Conservation (phyloP, 2,329 filamentous ascomycete species). For the Fusarium proliferatum region DNA sequence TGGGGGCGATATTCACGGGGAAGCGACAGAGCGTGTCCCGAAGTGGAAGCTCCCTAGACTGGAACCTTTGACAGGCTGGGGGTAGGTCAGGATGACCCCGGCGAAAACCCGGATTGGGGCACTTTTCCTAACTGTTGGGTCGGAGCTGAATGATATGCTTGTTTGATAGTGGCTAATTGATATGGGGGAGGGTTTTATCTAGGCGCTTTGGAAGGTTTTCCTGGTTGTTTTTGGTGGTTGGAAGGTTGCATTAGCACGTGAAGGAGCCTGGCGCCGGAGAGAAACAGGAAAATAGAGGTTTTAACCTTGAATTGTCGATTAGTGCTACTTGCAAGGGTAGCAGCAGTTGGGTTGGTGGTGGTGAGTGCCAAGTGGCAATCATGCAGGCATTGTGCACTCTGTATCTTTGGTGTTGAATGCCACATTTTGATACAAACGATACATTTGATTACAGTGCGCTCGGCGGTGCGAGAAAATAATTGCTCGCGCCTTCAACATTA, state of each 20-base stretch:
- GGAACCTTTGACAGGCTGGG: conserved; percentile 36
- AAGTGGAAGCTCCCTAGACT: conserved; percentile 27
- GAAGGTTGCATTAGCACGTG: neutral
- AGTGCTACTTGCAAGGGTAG: neutral
- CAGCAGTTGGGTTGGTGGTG: neutral
- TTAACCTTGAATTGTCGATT: neutral
- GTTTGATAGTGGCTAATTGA: conserved; percentile 9
- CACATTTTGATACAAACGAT: neutral
- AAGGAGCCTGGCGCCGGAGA: neutral
- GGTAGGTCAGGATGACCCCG: neutral
- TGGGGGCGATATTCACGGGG: conserved; percentile 3
- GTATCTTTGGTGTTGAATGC: accelerated
- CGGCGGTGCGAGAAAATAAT: accelerated
- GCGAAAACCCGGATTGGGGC: neutral
- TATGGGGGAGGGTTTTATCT: neutral
- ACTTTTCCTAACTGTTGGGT: neutral
- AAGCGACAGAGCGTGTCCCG: conserved; percentile 3
- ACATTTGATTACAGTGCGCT: no score
- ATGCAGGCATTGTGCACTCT: neutral
- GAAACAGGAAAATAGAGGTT: neutral
- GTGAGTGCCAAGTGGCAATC: neutral
- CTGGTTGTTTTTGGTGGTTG: neutral
- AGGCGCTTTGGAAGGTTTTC: neutral
- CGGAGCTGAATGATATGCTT: conserved; percentile 4
- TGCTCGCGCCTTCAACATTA: accelerated